Conservation (phyloP, 2,329 filamentous ascomycete species). For the Calonectria pseudoreteaudii region DNA sequence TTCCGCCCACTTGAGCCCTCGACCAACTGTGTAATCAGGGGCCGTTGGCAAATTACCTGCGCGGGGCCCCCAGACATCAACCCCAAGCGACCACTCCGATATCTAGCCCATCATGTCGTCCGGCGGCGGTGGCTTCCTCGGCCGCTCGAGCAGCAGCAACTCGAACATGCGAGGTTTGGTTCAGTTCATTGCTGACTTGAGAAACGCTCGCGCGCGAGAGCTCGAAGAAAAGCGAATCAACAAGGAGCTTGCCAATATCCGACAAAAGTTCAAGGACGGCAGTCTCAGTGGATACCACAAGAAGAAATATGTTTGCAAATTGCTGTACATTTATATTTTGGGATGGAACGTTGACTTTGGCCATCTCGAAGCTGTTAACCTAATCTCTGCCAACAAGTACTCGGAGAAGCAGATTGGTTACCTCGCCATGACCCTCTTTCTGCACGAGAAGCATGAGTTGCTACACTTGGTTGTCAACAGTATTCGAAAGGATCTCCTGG, state of each 20-base stretch:
- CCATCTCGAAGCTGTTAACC: conserved; percentile 96
- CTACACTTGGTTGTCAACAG: conserved; percentile 98
- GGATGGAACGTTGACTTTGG: conserved; percentile 99
- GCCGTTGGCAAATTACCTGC: conserved; percentile 36
- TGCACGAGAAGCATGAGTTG: conserved; percentile 97
- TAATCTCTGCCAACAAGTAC: conserved; percentile 96
- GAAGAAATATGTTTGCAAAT: conserved; percentile 99
- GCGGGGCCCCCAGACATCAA: conserved; percentile 23
- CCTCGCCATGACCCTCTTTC: conserved; percentile 94
- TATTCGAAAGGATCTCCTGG: conserved; percentile 93
- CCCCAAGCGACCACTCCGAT: conserved; percentile 10
- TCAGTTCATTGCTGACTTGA: conserved; percentile 96
- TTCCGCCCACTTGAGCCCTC: conserved; percentile 22
- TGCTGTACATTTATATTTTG: conserved; percentile 98
- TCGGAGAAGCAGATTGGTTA: conserved; percentile 99
- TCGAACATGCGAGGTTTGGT: conserved; percentile 86
- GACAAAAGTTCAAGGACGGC: conserved; percentile 97
- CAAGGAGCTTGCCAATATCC: conserved; percentile 98
- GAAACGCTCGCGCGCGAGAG: conserved; percentile 94
- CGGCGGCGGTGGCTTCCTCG: conserved; percentile 70
- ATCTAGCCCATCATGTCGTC: conserved; percentile 62
- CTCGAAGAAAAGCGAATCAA: conserved; percentile 99
- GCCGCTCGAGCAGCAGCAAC: conserved; percentile 73
- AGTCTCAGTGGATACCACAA: conserved; percentile 96
- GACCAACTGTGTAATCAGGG: conserved; percentile 38